Evolutionary conservation across 768 basidiomycete species (phyloP), one percentile per base, ranked within the genome.

Genomic region (Mycena pura): DNA sequence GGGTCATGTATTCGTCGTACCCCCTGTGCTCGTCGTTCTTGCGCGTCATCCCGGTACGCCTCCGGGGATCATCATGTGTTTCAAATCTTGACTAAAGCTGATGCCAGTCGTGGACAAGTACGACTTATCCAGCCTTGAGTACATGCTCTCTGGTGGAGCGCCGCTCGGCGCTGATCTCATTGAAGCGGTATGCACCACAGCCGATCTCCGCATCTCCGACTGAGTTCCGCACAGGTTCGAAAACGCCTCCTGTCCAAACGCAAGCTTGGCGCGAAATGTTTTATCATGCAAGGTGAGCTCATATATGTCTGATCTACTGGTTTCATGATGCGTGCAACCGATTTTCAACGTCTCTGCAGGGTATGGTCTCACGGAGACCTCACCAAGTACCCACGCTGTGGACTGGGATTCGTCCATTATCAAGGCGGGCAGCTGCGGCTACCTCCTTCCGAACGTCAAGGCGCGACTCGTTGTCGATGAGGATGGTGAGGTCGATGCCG

Each of bases 361-460:
- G 0, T 88, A 81, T 47, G 86, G 89, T n/a, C 73, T 89, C 48
- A 89, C 87, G 8, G 89, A 90, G 69, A 88, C 87, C 4, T 83
- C 86, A 0, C 86, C 86, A 2, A 80, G 82, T 0, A 72, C 81
- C 0, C 80, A 83, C 48, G 51, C 82, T 7, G 77, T 86, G 13
- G 70, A 78, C 1, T 51, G 70, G 0, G 69, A 78, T 17, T 74
- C 79, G 9, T 62, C 73, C 4, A 56, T 69, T 10, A 58, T 70
- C 5, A 84, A 82, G 51, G 71, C n/a, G n/a, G n/a, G n/a, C n/a
- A n/a, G n/a, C n/a, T n/a, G n/a, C n/a, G n/a, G n/a, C n/a, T n/a
- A n/a, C n/a, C n/a, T n/a, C n/a, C n/a, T n/a, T n/a, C n/a, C n/a
- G n/a, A n/a, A n/a, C n/a, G n/a, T n/a, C n/a, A n/a, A n/a, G n/a